Evolutionary conservation across 192 early-diverging fungal genomes (phyloP).

Genomic region (Dimargaris verticillata): DNA sequence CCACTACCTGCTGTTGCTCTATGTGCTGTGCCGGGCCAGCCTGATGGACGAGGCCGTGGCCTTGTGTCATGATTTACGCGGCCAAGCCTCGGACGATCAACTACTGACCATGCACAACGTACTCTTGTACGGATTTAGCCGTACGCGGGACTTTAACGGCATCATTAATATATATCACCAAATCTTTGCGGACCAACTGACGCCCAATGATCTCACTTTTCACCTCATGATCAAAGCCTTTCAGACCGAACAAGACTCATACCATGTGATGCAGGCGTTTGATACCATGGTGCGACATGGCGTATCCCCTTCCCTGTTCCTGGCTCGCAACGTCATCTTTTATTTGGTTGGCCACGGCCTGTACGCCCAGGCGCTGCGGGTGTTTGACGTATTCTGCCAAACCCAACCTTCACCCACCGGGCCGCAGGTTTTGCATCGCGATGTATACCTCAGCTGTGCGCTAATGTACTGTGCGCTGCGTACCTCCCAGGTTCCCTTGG

Average conservation of each 20-base stretch:
- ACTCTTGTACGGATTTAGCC: slow-evolving; percentile 4
- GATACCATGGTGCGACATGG: not conserved
- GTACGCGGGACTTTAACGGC: not conserved
- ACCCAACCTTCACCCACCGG: not conserved
- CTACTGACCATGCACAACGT: not conserved
- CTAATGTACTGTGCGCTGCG: slow-evolving; percentile 1
- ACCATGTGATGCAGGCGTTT: not conserved
- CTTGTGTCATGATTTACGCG: not conserved
- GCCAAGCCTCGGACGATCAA: not conserved
- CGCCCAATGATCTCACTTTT: not conserved
- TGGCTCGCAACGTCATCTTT: slow-evolving; percentile 4
- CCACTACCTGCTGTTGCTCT: slow-evolving; percentile 1
- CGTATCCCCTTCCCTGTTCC: not conserved
- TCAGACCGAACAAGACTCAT: not conserved
- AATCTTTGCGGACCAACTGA: not conserved
- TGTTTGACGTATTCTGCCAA: not conserved
- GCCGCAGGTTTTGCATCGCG: not conserved
- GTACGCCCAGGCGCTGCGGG: not conserved
- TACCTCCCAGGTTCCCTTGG: not conserved
- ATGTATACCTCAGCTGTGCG: not conserved
- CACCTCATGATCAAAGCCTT: slow-evolving; percentile 2
- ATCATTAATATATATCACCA: not conserved
- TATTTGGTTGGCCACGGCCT: not conserved
- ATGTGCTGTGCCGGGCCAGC: not conserved
- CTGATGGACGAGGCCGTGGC: slow-evolving; percentile 4